These are phyloP conservation scores for Suhomyces sp. DNA, from an alignment of 805 yeast species.

Conservation along the genomic window DNA sequence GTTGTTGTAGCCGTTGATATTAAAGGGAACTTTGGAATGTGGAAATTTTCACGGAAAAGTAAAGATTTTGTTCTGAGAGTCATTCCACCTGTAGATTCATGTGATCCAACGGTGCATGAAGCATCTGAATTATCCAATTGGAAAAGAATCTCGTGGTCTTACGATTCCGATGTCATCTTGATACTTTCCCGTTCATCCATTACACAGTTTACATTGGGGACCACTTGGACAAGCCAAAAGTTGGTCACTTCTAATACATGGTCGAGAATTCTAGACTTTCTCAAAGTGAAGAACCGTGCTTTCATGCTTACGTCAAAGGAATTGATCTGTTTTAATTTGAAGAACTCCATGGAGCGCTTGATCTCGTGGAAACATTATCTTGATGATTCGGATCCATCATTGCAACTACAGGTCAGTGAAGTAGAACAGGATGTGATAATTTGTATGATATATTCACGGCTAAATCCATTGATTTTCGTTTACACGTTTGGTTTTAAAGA, in stretches of 20 bases:
- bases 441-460: conserved; percentile 30
- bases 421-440: conserved; percentile 17
- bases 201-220: conserved; percentile 22
- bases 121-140: conserved; percentile 56
- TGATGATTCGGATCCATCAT: conserved; percentile 47
- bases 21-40: conserved; percentile 52
- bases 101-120: conserved; percentile 28
- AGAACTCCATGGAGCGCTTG: conserved; percentile 40
- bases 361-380: conserved; percentile 76
- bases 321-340: conserved; percentile 50
- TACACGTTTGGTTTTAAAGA: conserved; percentile 34
- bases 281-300: conserved; percentile 30
- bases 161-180: conserved; percentile 21
- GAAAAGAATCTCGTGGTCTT: conserved; percentile 51
- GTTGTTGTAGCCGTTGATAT: conserved; percentile 48
- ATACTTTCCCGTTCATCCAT: conserved; percentile 47
- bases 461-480: conserved; percentile 29
- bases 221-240: conserved; percentile 25
- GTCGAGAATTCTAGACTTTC: conserved; percentile 50
- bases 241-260: conserved; percentile 52
- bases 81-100: neutral
- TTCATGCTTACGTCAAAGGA: conserved; percentile 68
- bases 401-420: conserved; percentile 28
- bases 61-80: neutral
- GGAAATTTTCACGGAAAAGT: conserved; percentile 17